Percentiles rank a stretch among this genome's conserved stretches.
Conservation (phyloP, 352 stramenopile species). For the Globisporangium parvum region DNA sequence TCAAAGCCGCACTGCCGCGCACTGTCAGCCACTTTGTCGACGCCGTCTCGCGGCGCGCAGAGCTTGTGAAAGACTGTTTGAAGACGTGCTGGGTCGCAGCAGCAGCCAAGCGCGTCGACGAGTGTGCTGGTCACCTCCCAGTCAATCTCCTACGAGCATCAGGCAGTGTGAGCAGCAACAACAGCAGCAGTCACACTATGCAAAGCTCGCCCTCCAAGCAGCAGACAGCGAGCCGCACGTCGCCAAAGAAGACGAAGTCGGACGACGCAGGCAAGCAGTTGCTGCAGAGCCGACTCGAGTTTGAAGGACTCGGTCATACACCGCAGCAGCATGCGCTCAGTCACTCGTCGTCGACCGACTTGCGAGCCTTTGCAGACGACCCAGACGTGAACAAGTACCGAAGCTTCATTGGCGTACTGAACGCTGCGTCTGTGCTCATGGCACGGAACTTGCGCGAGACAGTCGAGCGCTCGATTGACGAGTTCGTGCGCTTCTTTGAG, state of each 20-base stretch:
- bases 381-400: constrained; percentile 37
- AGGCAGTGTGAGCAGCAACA: background rate
- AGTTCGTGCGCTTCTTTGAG: constrained; percentile 72
- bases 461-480: constrained; percentile 75
- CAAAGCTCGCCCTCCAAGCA: constrained; percentile 4
- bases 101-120: constrained; percentile 61
- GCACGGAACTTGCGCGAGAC: constrained; percentile 83
- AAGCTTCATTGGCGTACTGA: constrained; percentile 65
- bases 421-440: constrained; percentile 86
- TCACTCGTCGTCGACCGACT: constrained; percentile 5
- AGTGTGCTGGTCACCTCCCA: constrained; percentile 43
- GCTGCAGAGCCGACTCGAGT: constrained; percentile 40
- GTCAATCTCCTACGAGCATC: constrained; percentile 8
- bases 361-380: constrained; percentile 21
- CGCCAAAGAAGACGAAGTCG: constrained; percentile 18
- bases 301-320: constrained; percentile 30
- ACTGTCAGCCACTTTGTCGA: constrained; percentile 85
- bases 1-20: constrained; percentile 63
- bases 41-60: constrained; percentile 62
- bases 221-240: background rate
- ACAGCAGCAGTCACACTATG: too few relatives aligned
- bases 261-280: constrained; percentile 24
- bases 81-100: constrained; percentile 79
- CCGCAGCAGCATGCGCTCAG: background rate
- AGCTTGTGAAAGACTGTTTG: constrained; percentile 82